Conservation (phyloP, 192 early-diverging fungal genomes). For the Powellomyces hirtus region DNA sequence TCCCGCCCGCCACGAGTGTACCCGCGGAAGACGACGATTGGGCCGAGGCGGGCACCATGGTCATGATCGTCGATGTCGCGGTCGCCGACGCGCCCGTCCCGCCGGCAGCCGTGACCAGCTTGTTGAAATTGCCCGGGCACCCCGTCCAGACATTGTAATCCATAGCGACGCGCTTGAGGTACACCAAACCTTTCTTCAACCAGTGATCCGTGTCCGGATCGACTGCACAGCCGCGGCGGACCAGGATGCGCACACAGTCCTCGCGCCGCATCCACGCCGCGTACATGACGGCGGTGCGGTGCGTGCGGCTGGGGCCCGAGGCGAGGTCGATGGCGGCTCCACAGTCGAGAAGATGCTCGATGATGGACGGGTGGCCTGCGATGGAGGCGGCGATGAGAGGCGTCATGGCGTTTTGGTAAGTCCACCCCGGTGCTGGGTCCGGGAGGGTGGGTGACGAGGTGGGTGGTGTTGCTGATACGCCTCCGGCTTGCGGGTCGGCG, state of each 20-base stretch:
- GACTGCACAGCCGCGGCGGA: slow-evolving; percentile 25
- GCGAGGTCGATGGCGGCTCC: slow-evolving; percentile 41
- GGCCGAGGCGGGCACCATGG: background rate
- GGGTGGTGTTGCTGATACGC: background rate
- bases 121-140: background rate
- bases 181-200: slow-evolving; percentile 41
- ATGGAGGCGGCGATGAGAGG: slow-evolving; percentile 48
- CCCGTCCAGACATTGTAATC: slow-evolving; percentile 39
- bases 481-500: background rate
- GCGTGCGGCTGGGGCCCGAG: slow-evolving; percentile 29
- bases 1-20: background rate
- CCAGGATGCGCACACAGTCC: slow-evolving; percentile 31
- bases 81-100: background rate
- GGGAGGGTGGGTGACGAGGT: background rate
- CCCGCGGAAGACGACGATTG: too few species aligned
- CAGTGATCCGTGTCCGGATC: slow-evolving; percentile 37
- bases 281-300: slow-evolving; percentile 44
- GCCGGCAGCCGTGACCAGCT: background rate
- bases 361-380: slow-evolving; percentile 31
- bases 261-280: slow-evolving; percentile 43
- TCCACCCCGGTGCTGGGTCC: slow-evolving; percentile 1
- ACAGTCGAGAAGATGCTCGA: slow-evolving; percentile 37
- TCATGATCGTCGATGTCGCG: background rate
- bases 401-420: slow-evolving; percentile 18
- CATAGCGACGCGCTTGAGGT: slow-evolving; percentile 28